A percentile compares a stretch with the other conserved stretches of the same genome.
phyloP scores from a whole-genome alignment of 306 rosid species.

The Castanea sativa region DNA sequence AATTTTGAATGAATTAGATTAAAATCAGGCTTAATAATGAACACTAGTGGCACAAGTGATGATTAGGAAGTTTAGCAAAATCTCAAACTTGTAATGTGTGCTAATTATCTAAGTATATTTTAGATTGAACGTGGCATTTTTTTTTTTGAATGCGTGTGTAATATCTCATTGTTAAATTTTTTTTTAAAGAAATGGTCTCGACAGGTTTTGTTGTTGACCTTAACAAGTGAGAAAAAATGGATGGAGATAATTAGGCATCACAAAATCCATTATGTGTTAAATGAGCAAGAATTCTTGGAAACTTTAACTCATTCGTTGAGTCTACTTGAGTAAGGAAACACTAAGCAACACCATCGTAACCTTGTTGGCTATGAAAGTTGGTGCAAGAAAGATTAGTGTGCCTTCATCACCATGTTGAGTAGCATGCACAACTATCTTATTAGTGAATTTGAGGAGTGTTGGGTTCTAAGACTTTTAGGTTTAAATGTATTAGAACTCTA shows the following conservation, averaged over 20 bases:
- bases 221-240: background rate
- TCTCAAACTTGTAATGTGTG: no score
- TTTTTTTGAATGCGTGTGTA: no score
- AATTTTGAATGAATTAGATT: no score
- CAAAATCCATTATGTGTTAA: background rate
- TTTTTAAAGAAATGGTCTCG: no score
- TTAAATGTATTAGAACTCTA: no score
- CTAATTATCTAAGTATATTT: no score
- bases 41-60: no score
- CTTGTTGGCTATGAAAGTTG: background rate
- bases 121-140: no score
- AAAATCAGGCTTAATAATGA: background rate
- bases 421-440: background rate
- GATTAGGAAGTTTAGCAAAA: no score
- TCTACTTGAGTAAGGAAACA: background rate
- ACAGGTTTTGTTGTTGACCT: no score
- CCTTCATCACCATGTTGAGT: background rate
- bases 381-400: background rate
- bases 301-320: background rate
- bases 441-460: background rate
- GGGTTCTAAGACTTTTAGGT: no score
- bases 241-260: background rate
- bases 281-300: background rate
- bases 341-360: background rate
- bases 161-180: no score